Base-by-base conservation (phyloP, 805 yeast genomes). In the Candida quercuum region DNA sequence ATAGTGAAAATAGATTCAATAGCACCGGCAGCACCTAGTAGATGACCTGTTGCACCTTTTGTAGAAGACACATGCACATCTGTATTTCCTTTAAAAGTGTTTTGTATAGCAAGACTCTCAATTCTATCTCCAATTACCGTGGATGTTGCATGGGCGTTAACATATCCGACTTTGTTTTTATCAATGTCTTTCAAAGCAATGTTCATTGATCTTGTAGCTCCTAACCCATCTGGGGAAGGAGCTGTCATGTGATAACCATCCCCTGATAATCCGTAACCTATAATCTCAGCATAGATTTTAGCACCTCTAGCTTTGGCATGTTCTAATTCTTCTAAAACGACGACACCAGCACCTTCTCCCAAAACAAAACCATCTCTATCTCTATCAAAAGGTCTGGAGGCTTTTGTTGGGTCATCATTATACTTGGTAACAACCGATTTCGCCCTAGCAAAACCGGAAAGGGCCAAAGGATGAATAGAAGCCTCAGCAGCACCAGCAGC, bases 131-230 rank as follows among this genome's bases (percentile, higher is more conserved):
- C 99, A 4, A 89, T 62, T 6, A 67, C 64, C 0, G 99, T 93
- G 0, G 96, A 86, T 0, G 99, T 93, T 0, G 99, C 99, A 60
- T 93, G 99, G 2, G 99, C 97, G 60, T 94, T 93, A 33, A 93
- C 69, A 53, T 88, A 93, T 32, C 74, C 87, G 15, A 91, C 67
- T 2, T 74, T 66, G 4, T 52, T 32, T 0, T 78, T 69, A 1
- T 56, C 54, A 2, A 81, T 40, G 1, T 67, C 67, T 19, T 63
- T 56, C 19, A 89, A 45, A 0, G 98, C 95, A 71, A 74, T 72
- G 33, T 68, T 61, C 95, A 93, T 93, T 3, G 97, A 81, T 43
- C 84, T 65, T 42, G 57, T 67, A 0, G 97, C 98, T 11, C 98
- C 99, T 23, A 73, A 70, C 2, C 98, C 98, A 40, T 76, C 72